Percentiles rank a stretch among this genome's conserved stretches.
Conservation (phyloP, 495 filamentous ascomycete species). For the Massariosphaeria phaeospora region DNA sequence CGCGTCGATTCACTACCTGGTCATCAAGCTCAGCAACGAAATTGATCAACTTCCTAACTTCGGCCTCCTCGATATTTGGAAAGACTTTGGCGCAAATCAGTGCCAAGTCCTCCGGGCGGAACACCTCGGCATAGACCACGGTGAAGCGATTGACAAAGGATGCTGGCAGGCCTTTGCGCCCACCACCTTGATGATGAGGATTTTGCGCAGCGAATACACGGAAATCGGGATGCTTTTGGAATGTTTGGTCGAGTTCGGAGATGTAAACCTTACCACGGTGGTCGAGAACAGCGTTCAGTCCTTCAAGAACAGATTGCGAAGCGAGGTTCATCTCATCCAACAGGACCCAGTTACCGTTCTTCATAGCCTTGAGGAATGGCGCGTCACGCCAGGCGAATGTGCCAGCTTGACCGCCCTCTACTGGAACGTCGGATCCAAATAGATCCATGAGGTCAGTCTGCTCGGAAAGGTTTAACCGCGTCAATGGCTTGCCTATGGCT, state of each 20-base stretch:
- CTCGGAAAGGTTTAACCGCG: conserved; percentile 92
- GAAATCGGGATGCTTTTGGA: conserved; percentile 83
- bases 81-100: conserved; percentile 76
- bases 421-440: conserved; percentile 93
- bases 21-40: conserved; percentile 76
- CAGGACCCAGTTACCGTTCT: conserved; percentile 89
- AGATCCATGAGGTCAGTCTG: conserved; percentile 97
- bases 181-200: conserved; percentile 93
- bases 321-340: conserved; percentile 99
- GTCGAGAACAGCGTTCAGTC: conserved; percentile 93
- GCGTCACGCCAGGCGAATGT: conserved; percentile 93
- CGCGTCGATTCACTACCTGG: conserved; percentile 58
- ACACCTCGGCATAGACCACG: conserved; percentile 90
- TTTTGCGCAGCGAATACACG: conserved; percentile 95
- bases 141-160: conserved; percentile 98
- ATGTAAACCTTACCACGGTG: conserved; percentile 96
- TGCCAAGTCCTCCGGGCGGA: conserved; percentile 72
- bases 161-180: conserved; percentile 87
- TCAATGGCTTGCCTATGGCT: conserved; percentile 72
- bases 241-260: conserved; percentile 87
- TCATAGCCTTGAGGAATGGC: conserved; percentile 93
- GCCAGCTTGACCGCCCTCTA: conserved; percentile 81
- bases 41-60: conserved; percentile 60
- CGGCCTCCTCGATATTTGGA: conserved; percentile 51
- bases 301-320: conserved; percentile 94